phyloP scores from a whole-genome alignment of 805 yeast genomes.

The Lipomyces lipofer region DNA sequence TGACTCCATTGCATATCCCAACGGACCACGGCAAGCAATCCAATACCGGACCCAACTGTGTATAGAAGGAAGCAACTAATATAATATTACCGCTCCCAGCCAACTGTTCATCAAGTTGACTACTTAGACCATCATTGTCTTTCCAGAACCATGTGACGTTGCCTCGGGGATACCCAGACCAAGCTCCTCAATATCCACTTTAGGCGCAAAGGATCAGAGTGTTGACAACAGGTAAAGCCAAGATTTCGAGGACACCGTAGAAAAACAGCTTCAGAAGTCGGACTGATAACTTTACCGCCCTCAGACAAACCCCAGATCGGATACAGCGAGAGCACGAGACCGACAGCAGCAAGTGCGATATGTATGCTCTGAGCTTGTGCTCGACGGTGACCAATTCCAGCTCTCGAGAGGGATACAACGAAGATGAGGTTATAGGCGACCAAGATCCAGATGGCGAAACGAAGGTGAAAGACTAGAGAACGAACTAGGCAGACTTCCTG shows the following conservation, averaged over 20 bases:
- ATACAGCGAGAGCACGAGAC: conserved; percentile 39
- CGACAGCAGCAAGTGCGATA: background rate
- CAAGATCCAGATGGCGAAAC: conserved; percentile 47
- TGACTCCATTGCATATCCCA: too few species aligned
- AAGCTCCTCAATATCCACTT: conserved; percentile 32
- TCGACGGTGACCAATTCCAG: conserved; percentile 22
- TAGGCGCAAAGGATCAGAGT: conserved; percentile 23
- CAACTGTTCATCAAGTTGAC: too few species aligned
- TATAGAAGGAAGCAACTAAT: too few species aligned
- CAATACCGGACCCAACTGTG: too few species aligned
- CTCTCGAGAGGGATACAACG: conserved; percentile 14
- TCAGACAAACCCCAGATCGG: conserved; percentile 59
- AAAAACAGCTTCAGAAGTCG: conserved; percentile 60
- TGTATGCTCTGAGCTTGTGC: conserved; percentile 14
- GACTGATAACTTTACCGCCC: conserved; percentile 62
- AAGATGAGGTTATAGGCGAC: conserved; percentile 30
- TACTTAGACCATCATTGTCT: too few species aligned
- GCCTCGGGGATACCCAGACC: conserved; percentile 29
- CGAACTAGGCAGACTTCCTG: conserved; percentile 54
- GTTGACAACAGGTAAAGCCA: conserved; percentile 42
- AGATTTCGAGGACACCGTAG: conserved; percentile 58
- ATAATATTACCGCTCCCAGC: too few species aligned
- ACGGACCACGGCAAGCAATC: too few species aligned
- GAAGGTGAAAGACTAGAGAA: conserved; percentile 57
- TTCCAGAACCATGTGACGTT: too few species aligned